These are phyloP conservation scores for Amaranthus tricolor DNA, from an alignment of 179 eudicot genomes.

Conservation along the genomic window DNA sequence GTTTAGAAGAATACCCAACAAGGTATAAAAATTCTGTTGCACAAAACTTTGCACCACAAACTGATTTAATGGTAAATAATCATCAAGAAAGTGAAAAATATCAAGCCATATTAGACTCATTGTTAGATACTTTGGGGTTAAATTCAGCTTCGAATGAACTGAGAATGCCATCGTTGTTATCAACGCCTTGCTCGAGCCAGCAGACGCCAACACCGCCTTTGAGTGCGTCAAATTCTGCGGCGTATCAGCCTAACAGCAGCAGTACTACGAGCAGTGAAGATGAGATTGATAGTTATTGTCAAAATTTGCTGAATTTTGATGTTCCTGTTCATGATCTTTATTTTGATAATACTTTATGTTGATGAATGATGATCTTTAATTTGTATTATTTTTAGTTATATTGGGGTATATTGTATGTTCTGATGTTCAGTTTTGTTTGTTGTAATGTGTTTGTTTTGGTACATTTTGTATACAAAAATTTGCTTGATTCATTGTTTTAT, in stretches of 20 bases:
- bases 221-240: conserved; percentile 39
- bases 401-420: too few species aligned
- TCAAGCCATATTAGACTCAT: conserved; percentile 34
- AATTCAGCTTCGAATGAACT: conserved; percentile 17
- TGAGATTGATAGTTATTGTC: conserved; percentile 75
- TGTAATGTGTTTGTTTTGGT: conserved; percentile 4
- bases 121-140: conserved; percentile 38
- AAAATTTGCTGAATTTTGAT: conserved; percentile 51
- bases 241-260: conserved; percentile 34
- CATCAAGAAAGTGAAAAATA: conserved; percentile 20
- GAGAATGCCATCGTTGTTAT: conserved; percentile 37
- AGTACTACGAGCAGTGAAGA: conserved; percentile 40
- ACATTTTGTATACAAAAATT: conserved; percentile 13
- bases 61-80: background rate
- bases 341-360: conserved; percentile 36
- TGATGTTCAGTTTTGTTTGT: conserved; percentile 15
- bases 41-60: conserved; percentile 20
- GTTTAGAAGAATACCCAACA: conserved; percentile 24
- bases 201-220: conserved; percentile 33
- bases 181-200: conserved; percentile 64
- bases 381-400: too few species aligned
- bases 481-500: background rate
- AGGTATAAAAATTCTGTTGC: conserved; percentile 19
- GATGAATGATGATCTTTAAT: background rate
- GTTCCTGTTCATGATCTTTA: conserved; percentile 43